These are phyloP conservation scores for Erysimum cheiri DNA, from an alignment of 441 rosid genomes.

Conservation along the genomic window DNA sequence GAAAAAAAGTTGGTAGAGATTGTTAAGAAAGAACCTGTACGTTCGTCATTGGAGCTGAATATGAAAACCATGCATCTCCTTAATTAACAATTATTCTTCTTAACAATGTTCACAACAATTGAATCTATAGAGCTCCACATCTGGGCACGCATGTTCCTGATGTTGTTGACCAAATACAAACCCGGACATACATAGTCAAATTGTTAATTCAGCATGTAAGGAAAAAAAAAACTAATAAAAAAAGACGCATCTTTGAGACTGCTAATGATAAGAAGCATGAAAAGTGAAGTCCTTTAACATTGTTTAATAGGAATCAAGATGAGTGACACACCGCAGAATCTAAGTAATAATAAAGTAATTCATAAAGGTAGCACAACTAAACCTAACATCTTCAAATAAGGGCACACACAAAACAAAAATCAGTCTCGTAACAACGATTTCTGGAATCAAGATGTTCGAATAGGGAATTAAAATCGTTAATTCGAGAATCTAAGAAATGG, in stretches of 20 bases:
- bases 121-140: neutral
- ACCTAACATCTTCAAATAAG: slow-evolving; percentile 25
- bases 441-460: neutral
- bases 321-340: slow-evolving; percentile 23
- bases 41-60: slow-evolving; percentile 41
- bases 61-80: slow-evolving; percentile 21
- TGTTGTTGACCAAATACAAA: slow-evolving; percentile 33
- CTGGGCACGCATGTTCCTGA: slow-evolving; percentile 14
- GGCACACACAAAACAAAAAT: slow-evolving; percentile 15
- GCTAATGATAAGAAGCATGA: slow-evolving; percentile 29
- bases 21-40: slow-evolving; percentile 30
- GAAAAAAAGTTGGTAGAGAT: neutral
- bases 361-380: slow-evolving; percentile 21
- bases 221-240: slow-evolving; percentile 14
- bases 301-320: slow-evolving; percentile 38
- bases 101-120: slow-evolving; percentile 21
- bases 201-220: slow-evolving; percentile 28
- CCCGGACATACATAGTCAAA: slow-evolving; percentile 30
- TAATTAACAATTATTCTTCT: slow-evolving; percentile 18
- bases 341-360: slow-evolving; percentile 32
- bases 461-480: no score
- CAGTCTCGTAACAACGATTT: neutral
- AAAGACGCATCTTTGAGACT: slow-evolving; percentile 11
- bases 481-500: slow-evolving; percentile 10
- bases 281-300: slow-evolving; percentile 30